Evolutionary conservation across 139 green algal species (phyloP), one percentile per base, ranked within the genome.

Genomic region (Astrephomene gubernaculifera): DNA sequence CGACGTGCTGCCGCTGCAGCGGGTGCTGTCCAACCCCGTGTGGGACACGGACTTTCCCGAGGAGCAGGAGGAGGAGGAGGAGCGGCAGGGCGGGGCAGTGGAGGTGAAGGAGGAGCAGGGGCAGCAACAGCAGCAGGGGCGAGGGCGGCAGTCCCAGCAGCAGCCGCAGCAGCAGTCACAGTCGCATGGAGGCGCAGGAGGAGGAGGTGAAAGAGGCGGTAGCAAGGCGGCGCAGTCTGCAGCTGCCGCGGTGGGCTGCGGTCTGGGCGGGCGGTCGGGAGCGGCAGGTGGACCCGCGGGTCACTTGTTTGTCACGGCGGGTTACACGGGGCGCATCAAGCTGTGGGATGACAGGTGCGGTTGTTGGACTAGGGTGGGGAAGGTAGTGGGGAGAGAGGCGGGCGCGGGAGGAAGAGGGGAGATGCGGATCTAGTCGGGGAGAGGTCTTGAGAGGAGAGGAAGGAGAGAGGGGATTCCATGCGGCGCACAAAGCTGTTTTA

Each of bases 311-410:
- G 33, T 31, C 5, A 83, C 76, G 29, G 35, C 41, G 33, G 76
- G 76, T 4, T 72, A 83, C 76, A 73, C 60, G 5, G 76, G 76
- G 22, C 76, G 60, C 9, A 4, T 83, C 38, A 83, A 83, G 76
- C 43, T 83, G 4, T 83, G 76, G 76, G 76, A 83, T 45, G 76
- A 83, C 76, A 45, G 76, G 76, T 83, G 38, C 1, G 72, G 9
- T 27, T 43, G 2, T 10, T 10, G 14, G 19, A n/a, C 57, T n/a
- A n/a, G n/a, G n/a, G n/a, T n/a, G n/a, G n/a, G n/a, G n/a, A n/a
- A n/a, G n/a, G n/a, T n/a, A n/a, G n/a, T n/a, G n/a, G n/a, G n/a
- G n/a, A n/a, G n/a, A n/a, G n/a, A n/a, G n/a, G n/a, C n/a, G n/a
- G n/a, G n/a, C n/a, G n/a, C n/a, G n/a, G n/a, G n/a, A n/a, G n/a